Percentiles rank a stretch among this genome's conserved stretches.
These are phyloP conservation scores for Teratosphaeria destructans DNA, from an alignment of 2,329 filamentous ascomycete genomes.

Conservation along the genomic window DNA sequence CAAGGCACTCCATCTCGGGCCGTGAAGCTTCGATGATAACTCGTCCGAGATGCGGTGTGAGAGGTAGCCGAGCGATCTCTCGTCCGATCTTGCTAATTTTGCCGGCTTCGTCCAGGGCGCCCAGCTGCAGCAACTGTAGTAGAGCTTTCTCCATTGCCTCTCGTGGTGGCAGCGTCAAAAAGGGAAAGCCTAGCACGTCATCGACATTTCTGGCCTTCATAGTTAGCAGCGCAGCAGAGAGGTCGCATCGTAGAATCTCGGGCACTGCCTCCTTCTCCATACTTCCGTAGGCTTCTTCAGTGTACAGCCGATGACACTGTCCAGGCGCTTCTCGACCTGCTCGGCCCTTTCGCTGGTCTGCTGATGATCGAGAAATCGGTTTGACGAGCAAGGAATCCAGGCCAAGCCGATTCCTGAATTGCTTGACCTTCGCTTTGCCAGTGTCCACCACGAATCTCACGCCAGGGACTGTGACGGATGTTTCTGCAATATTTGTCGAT, in stretches of 20 bases:
- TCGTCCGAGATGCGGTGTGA: constrained; percentile 69
- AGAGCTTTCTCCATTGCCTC: constrained; percentile 75
- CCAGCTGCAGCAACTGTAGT: constrained; percentile 66
- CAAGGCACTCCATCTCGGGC: constrained; percentile 59
- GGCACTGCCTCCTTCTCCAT: constrained; percentile 68
- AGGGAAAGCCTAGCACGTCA: constrained; percentile 71
- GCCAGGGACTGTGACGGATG: constrained; percentile 88
- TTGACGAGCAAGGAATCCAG: constrained; percentile 86
- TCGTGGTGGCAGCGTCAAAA: constrained; percentile 69
- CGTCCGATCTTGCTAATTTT: constrained; percentile 62
- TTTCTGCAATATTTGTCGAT: constrained; percentile 97
- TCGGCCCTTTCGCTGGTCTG: constrained; percentile 81
- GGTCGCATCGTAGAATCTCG: constrained; percentile 83
- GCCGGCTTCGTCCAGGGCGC: constrained; percentile 62
- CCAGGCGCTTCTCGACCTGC: constrained; percentile 87
- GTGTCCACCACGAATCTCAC: constrained; percentile 87
- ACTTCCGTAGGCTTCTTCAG: constrained; percentile 60
- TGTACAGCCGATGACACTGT: constrained; percentile 84
- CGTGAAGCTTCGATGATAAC: constrained; percentile 71
- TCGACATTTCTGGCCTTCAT: constrained; percentile 88
- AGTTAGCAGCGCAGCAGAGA: constrained; percentile 74
- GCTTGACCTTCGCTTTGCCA: constrained; percentile 89
- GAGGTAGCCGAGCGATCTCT: constrained; percentile 71
- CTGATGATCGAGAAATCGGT: constrained; percentile 84
- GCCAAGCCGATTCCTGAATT: constrained; percentile 72